phyloP scores from a whole-genome alignment of 768 basidiomycete species.

The Kwoniella europaea region DNA sequence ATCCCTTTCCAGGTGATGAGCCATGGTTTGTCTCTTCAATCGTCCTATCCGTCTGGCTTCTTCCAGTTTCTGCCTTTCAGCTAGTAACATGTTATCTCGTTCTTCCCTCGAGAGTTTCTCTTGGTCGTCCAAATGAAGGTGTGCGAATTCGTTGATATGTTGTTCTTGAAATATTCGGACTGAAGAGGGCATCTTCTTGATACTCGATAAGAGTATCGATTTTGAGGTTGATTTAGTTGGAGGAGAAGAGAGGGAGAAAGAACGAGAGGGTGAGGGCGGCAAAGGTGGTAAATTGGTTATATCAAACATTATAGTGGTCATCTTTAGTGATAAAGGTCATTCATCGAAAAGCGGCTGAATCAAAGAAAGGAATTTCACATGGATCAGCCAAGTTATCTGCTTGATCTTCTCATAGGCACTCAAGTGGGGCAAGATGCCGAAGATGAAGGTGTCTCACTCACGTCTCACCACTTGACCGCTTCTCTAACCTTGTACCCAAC shows the following conservation, averaged over 20 bases:
- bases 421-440: background rate
- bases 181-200: slow-evolving; percentile 20
- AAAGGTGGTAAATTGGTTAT: slow-evolving; percentile 11
- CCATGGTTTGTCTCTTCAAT: slow-evolving; percentile 33
- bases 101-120: slow-evolving; percentile 15
- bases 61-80: slow-evolving; percentile 32
- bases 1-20: background rate
- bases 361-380: background rate
- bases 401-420: background rate
- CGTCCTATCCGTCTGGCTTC: slow-evolving; percentile 33
- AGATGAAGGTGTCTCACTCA: background rate
- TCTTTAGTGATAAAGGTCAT: background rate
- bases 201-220: background rate
- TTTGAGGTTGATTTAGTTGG: background rate
- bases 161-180: slow-evolving; percentile 33
- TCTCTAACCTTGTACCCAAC: background rate
- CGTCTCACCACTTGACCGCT: slow-evolving; percentile 4
- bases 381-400: background rate
- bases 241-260: slow-evolving; percentile 5
- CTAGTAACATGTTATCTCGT: slow-evolving; percentile 19
- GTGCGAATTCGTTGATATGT: slow-evolving; percentile 40
- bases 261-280: slow-evolving; percentile 3
- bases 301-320: slow-evolving; percentile 7
- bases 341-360: slow-evolving; percentile 9
- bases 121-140: slow-evolving; percentile 29